Conservation (phyloP, 805 yeast species). For the Sporopachydermia lactativora region DNA sequence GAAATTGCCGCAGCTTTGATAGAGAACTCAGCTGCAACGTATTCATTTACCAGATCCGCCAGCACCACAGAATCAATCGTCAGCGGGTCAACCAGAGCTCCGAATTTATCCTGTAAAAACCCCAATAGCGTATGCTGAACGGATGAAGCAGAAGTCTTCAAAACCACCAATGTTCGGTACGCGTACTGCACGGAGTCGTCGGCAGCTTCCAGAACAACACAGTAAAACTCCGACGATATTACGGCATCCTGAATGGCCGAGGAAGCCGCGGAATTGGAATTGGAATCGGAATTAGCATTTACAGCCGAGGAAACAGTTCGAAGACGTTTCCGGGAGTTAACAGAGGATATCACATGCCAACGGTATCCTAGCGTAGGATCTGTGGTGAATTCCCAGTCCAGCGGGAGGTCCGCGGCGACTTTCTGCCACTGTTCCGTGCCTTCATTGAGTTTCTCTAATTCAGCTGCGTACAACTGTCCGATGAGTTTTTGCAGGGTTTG, state of each 20-base stretch:
- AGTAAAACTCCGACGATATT: neutral
- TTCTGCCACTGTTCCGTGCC: neutral
- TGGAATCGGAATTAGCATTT: no score
- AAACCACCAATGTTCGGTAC: neutral
- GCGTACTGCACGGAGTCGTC: neutral
- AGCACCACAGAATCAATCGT: neutral
- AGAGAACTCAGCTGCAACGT: neutral
- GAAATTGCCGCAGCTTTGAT: no score
- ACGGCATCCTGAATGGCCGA: no score
- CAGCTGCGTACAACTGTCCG: neutral
- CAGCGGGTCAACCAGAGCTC: neutral
- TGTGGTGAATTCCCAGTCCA: neutral
- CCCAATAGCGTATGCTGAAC: neutral
- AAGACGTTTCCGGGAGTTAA: neutral
- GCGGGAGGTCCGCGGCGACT: neutral
- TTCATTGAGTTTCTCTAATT: neutral
- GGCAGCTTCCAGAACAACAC: neutral
- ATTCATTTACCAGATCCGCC: neutral
- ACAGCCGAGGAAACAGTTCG: no score
- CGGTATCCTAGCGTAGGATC: neutral
- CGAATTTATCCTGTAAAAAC: neutral
- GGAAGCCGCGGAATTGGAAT: no score
- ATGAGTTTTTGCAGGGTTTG: neutral
- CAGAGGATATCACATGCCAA: neutral
- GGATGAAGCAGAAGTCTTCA: neutral